These are phyloP conservation scores for Didymella pinodella DNA, from an alignment of 2,329 filamentous ascomycete genomes.

Conservation along the genomic window DNA sequence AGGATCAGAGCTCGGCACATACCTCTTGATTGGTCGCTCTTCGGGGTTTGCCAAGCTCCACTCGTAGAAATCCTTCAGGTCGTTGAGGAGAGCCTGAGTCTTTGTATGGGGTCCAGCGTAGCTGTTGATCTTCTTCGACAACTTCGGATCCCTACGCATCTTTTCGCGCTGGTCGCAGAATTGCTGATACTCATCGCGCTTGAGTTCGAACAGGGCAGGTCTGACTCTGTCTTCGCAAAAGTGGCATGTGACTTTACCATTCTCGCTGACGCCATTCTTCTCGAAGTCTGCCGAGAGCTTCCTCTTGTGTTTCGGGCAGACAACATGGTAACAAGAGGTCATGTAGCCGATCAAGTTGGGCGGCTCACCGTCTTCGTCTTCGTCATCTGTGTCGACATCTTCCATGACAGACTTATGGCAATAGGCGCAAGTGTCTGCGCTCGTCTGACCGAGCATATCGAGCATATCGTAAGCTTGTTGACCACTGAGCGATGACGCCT, in stretches of 20 bases:
- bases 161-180: slow-evolving; percentile 65
- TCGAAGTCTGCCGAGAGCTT: slow-evolving; percentile 64
- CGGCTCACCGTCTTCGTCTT: slow-evolving; percentile 61
- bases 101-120: slow-evolving; percentile 93
- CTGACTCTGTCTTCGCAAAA: slow-evolving; percentile 72
- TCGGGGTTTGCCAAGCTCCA: slow-evolving; percentile 68
- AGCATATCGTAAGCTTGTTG: slow-evolving; percentile 86
- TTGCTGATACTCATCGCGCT: slow-evolving; percentile 62
- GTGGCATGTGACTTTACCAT: slow-evolving; percentile 67
- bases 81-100: slow-evolving; percentile 80
- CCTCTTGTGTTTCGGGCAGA: slow-evolving; percentile 78
- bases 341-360: slow-evolving; percentile 75
- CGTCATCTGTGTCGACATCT: slow-evolving; percentile 49
- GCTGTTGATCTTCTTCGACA: slow-evolving; percentile 67
- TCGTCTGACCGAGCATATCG: slow-evolving; percentile 81
- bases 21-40: slow-evolving; percentile 80
- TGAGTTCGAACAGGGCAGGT: slow-evolving; percentile 73
- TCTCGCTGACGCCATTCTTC: slow-evolving; percentile 47
- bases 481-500: slow-evolving; percentile 66
- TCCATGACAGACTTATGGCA: slow-evolving; percentile 56
- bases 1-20: slow-evolving; percentile 11
- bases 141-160: slow-evolving; percentile 61
- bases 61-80: slow-evolving; percentile 70
- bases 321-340: slow-evolving; percentile 85
- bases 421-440: slow-evolving; percentile 74